These are phyloP conservation scores for Vitis hybrid DNA, from an alignment of 177 flowering plant species.

Conservation along the genomic window DNA sequence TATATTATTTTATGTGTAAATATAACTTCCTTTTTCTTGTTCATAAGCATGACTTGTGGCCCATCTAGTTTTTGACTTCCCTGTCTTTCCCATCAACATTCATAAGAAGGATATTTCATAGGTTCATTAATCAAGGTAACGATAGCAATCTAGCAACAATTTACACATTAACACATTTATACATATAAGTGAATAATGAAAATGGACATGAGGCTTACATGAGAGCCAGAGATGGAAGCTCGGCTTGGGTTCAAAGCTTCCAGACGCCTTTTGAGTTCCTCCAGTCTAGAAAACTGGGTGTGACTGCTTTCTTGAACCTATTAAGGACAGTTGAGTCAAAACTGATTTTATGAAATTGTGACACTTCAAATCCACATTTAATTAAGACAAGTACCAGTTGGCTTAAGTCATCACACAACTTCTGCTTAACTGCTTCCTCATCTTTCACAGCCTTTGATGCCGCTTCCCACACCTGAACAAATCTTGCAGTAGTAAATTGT, in stretches of 20 bases:
- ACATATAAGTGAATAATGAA: neutral
- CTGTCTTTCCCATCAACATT: too few relatives aligned
- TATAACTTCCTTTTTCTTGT: too few relatives aligned
- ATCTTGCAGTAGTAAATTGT: neutral
- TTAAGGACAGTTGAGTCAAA: constrained; percentile 13
- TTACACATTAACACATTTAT: neutral
- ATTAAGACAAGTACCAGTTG: constrained; percentile 49
- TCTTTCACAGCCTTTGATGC: constrained; percentile 76
- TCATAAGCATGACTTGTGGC: too few relatives aligned
- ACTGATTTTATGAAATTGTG: neutral
- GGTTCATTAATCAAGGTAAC: neutral
- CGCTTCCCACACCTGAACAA: constrained; percentile 70
- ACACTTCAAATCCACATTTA: neutral
- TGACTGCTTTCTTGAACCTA: constrained; percentile 92
- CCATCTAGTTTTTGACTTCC: too few relatives aligned
- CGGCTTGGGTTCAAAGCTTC: constrained; percentile 85
- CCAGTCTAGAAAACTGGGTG: constrained; percentile 76
- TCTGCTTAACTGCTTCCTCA: constrained; percentile 86
- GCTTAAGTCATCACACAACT: constrained; percentile 87
- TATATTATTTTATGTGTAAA: too few relatives aligned
- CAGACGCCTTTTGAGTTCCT: constrained; percentile 85
- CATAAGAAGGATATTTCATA: neutral
- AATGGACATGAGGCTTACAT: constrained; percentile 30
- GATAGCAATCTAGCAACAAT: neutral
- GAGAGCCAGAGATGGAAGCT: constrained; percentile 41